Evolutionary conservation across 805 yeast species (phyloP), one percentile per base, ranked within the genome.

Genomic region (Suhomyces canberraensis): DNA sequence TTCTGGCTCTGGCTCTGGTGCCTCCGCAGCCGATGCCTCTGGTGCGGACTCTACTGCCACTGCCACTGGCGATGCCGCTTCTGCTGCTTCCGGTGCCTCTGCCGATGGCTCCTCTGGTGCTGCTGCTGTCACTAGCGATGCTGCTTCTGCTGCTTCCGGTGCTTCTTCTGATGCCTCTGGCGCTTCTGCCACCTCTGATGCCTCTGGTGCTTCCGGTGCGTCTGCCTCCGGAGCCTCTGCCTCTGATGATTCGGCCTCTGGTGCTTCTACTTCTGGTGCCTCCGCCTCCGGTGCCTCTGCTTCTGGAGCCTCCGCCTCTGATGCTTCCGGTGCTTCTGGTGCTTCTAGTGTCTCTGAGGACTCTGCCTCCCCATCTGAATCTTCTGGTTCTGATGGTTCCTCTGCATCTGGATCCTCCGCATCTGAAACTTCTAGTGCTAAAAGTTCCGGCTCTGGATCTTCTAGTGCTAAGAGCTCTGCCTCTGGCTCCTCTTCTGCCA

Each of bases 261-360:
- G 20, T 14, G 13, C 37, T 13, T 14, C 29, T 11, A 27, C 31
- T 26, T 25, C 33, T 3, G 29, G 16, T 21, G 17, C 26, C 6
- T 13, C 31, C 15, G 17, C 54, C 37, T n/a, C 52, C 44, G 25
- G 39, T n/a, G 33, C 38, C 16, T n/a, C 46, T 27, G 35, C 37
- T 25, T 33, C 41, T 29, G 22, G 33, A 33, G 34, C 22, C 39
- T 32, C 24, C 34, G 47, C 25, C 38, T 47, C 35, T 39, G 48
- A 31, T 48, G 48, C 25, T 47, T 45, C 28, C 27, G 41, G 32
- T 36, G 33, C 40, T n/a, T 11, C 29, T 16, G 37, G 40, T 13
- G n/a, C n/a, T n/a, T 26, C 38, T 24, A 8, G 20, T 15, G 20
- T 24, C 25, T 29, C 41, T 25, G 37, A 24, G 14, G 19, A 25